phyloP scores from a whole-genome alignment of 345 rosid species.

The Citrus cavaleriei region DNA sequence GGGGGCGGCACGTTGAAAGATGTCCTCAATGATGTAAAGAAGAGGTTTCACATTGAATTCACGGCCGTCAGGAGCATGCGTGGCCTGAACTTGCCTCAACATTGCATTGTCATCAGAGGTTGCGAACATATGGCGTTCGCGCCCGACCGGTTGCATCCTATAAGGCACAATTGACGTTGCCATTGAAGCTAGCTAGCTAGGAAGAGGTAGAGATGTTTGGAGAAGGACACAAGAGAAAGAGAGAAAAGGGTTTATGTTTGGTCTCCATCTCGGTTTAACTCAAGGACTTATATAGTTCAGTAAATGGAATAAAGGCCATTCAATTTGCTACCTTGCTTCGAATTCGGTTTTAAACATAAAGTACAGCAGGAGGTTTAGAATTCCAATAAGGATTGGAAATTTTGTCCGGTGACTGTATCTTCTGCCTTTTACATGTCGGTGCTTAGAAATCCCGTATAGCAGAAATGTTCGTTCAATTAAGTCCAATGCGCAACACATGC shows the following conservation, averaged over 20 bases:
- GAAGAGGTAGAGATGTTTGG: not conserved
- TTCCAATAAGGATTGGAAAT: conserved; percentile 11
- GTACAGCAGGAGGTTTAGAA: conserved; percentile 12
- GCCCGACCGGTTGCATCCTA: not conserved
- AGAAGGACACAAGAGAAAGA: not conserved
- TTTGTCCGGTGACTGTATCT: not conserved
- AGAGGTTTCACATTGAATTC: conserved; percentile 38
- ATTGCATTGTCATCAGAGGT: conserved; percentile 51
- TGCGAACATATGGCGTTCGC: conserved; percentile 30
- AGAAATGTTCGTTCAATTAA: not conserved
- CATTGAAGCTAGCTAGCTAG: not conserved
- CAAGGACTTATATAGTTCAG: conserved; percentile 18
- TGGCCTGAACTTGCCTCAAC: conserved; percentile 53
- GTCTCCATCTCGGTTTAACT: conserved; percentile 6
- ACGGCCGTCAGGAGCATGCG: conserved; percentile 57
- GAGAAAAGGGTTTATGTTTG: not conserved
- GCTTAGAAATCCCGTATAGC: not conserved
- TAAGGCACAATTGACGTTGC: not conserved
- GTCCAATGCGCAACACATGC: not conserved
- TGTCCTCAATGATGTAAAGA: conserved; percentile 46
- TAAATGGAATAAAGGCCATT: conserved; percentile 11
- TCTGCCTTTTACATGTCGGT: not conserved
- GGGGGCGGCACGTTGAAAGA: conserved; percentile 36
- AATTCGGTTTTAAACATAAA: conserved; percentile 19
- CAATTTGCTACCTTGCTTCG: conserved; percentile 48